phyloP scores from a whole-genome alignment of 2,329 filamentous ascomycete species.

The Monilinia laxa region DNA sequence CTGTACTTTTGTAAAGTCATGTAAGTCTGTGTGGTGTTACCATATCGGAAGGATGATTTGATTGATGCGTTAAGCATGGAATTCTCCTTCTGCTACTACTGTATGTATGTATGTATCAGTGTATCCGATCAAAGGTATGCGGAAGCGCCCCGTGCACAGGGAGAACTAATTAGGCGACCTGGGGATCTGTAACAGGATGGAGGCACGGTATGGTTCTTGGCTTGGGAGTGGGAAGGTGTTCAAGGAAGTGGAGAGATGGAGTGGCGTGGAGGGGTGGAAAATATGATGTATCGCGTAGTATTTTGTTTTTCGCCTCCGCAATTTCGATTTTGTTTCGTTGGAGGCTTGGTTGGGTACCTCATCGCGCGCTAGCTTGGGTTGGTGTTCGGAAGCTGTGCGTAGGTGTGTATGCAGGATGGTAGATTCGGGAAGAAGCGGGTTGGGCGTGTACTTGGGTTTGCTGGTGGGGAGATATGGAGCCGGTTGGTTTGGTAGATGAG shows the following conservation, averaged over 20 bases:
- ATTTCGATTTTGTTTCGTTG: not conserved
- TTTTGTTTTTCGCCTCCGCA: not conserved
- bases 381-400: not conserved
- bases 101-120: no score
- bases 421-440: constrained; percentile 14
- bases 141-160: not conserved
- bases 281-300: constrained; percentile 20
- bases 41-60: constrained; percentile 15
- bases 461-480: constrained; percentile 14
- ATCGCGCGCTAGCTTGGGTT: not conserved
- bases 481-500: not conserved
- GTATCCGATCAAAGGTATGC: not conserved
- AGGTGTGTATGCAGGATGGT: constrained; percentile 1
- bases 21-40: not conserved
- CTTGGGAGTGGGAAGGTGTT: not conserved
- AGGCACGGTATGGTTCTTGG: constrained; percentile 7
- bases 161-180: constrained; percentile 4
- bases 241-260: not conserved
- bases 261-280: constrained; percentile 8
- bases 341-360: not conserved
- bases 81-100: not conserved
- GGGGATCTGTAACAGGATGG: not conserved
- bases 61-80: not conserved
- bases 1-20: not conserved
- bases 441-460: constrained; percentile 6